Evolutionary conservation across 192 early-diverging fungal species (phyloP).

Genomic region (Backusella mclennaniae): DNA sequence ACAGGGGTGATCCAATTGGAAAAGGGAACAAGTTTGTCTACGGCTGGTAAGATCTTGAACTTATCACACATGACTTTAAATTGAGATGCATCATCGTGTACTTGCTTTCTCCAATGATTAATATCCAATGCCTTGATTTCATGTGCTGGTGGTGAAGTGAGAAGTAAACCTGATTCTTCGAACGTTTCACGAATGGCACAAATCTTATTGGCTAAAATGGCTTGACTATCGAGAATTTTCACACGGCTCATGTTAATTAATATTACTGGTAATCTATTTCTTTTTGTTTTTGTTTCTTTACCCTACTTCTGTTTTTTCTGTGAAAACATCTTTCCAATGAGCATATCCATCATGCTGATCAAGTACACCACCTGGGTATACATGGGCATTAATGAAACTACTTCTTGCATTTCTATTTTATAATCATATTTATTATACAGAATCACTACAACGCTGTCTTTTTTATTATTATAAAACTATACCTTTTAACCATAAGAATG

Average conservation of each 20-base stretch:
- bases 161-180: constrained; percentile 75
- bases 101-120: constrained; percentile 45
- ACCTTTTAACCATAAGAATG: constrained; percentile 13
- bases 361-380: constrained; percentile 46
- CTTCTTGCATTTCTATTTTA: constrained; percentile 39
- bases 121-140: constrained; percentile 23
- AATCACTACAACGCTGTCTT: not conserved
- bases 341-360: constrained; percentile 25
- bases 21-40: constrained; percentile 54
- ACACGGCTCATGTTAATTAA: not conserved
- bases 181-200: constrained; percentile 79
- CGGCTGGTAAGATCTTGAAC: constrained; percentile 41
- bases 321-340: constrained; percentile 22
- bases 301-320: constrained; percentile 21
- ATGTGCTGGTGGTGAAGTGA: constrained; percentile 42
- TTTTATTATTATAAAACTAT: not conserved
- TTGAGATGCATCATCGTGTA: constrained; percentile 47
- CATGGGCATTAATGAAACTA: constrained; percentile 48
- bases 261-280: not conserved
- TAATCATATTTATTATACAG: not conserved
- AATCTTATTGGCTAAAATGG: constrained; percentile 41
- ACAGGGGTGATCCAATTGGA: constrained; percentile 68
- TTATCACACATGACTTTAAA: constrained; percentile 51
- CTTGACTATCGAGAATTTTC: constrained; percentile 1
- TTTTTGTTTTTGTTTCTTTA: constrained; percentile 1